Conservation (phyloP, 2,329 filamentous ascomycete species). For the Hypomyces rosellus region DNA sequence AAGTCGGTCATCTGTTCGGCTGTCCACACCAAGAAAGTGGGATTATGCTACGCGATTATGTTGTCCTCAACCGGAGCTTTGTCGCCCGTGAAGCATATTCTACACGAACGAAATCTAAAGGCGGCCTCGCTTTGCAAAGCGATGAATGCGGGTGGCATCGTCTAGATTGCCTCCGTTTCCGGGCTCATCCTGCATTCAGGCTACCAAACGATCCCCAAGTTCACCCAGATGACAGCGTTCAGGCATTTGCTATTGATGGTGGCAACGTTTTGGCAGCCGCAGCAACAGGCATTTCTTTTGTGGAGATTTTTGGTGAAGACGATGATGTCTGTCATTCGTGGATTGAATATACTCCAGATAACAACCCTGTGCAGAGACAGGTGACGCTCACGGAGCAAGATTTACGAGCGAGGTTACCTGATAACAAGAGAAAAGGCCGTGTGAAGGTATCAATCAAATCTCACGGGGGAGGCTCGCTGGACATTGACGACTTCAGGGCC, state of each 20-base stretch:
- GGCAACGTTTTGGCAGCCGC: constrained; percentile 72
- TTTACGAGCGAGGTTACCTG: constrained; percentile 63
- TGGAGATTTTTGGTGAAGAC: constrained; percentile 76
- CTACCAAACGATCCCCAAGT: constrained; percentile 66
- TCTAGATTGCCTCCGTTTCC: constrained; percentile 81
- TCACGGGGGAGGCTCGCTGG: constrained; percentile 64
- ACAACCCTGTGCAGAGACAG: constrained; percentile 60
- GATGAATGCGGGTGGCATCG: constrained; percentile 93
- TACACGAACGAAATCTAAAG: constrained; percentile 78
- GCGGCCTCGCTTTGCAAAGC: constrained; percentile 63
- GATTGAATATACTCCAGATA: constrained; percentile 69
- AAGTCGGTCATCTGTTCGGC: constrained; percentile 84
- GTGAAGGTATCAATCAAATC: constrained; percentile 72
- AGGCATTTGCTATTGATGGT: constrained; percentile 79
- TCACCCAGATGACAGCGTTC: constrained; percentile 66
- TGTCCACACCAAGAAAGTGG: constrained; percentile 84
- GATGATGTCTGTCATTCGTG: constrained; percentile 74
- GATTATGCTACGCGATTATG: constrained; percentile 89
- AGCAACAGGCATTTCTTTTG: constrained; percentile 72
- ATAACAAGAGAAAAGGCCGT: constrained; percentile 63
- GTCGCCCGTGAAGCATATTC: constrained; percentile 75
- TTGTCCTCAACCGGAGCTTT: constrained; percentile 78
- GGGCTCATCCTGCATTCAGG: constrained; percentile 83
- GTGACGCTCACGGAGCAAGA: constrained; percentile 69
- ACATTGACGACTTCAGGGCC: constrained; percentile 68